These are phyloP conservation scores for Fusarium sp. DNA, from an alignment of 2,329 filamentous ascomycete species.

Conservation along the genomic window DNA sequence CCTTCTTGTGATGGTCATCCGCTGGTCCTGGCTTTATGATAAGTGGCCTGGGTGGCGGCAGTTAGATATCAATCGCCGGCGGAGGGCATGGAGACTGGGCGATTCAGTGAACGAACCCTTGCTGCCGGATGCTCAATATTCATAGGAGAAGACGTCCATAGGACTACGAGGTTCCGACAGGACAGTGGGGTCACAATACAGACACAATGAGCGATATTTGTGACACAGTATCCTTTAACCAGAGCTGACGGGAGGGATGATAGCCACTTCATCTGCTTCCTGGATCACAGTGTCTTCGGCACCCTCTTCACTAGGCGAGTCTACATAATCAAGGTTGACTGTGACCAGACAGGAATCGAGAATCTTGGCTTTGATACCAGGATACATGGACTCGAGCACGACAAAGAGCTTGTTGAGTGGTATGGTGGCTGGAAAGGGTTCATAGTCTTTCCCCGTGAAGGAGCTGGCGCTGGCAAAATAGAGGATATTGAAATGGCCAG, in stretches of 20 bases:
- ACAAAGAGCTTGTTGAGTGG: conserved; percentile 69
- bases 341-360: conserved; percentile 79
- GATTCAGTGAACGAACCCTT: conserved; percentile 47
- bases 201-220: conserved; percentile 13
- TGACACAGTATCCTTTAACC: conserved; percentile 60
- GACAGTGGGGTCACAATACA: neutral
- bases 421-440: conserved; percentile 73
- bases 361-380: conserved; percentile 73
- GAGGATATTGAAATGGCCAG: conserved; percentile 78
- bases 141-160: conserved; percentile 7
- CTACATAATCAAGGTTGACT: conserved; percentile 83
- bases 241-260: conserved; percentile 89
- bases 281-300: conserved; percentile 62
- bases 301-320: conserved; percentile 62
- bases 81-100: conserved; percentile 9
- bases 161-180: conserved; percentile 17
- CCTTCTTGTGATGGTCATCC: conserved; percentile 34
- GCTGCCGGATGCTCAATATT: conserved; percentile 21
- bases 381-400: conserved; percentile 73
- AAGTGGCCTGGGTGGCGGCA: conserved; percentile 31
- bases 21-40: conserved; percentile 36
- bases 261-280: conserved; percentile 83
- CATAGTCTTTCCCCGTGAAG: conserved; percentile 73
- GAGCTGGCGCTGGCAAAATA: conserved; percentile 83
- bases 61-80: conserved; percentile 25